phyloP scores from a whole-genome alignment of 352 stramenopile genomes.

The Globisporangium canariense region DNA sequence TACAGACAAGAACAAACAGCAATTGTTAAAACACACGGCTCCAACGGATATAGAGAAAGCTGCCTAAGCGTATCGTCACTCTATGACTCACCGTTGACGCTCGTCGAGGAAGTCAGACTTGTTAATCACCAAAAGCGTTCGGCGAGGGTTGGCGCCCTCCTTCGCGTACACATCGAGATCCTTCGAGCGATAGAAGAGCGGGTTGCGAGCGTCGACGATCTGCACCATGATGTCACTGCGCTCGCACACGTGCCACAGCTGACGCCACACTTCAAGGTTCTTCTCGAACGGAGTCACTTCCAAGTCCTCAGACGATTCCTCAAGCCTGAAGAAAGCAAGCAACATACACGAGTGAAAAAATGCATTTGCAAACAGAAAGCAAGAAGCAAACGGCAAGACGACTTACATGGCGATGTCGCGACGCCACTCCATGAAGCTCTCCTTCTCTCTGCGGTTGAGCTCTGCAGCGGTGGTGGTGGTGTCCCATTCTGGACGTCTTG shows the following conservation, averaged over 20 bases:
- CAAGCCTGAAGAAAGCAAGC: constrained; percentile 36
- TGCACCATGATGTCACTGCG: constrained; percentile 97
- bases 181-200: constrained; percentile 96
- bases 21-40: background rate
- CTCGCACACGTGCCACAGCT: constrained; percentile 99
- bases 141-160: constrained; percentile 87
- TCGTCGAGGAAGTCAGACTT: constrained; percentile 98
- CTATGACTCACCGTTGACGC: constrained; percentile 69
- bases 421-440: constrained; percentile 98
- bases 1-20: constrained; percentile 14
- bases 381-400: background rate
- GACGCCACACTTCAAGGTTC: constrained; percentile 99
- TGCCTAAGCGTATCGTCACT: background rate
- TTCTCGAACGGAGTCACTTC: constrained; percentile 99
- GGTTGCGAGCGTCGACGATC: constrained; percentile 98
- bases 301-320: constrained; percentile 69
- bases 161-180: constrained; percentile 95
- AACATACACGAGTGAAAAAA: background rate
- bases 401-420: constrained; percentile 91
- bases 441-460: constrained; percentile 94
- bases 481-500: constrained; percentile 94
- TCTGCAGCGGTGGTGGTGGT: constrained; percentile 93
- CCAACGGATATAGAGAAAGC: too few relatives aligned
- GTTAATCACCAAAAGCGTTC: constrained; percentile 97
- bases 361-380: background rate